These are phyloP conservation scores for Escovopsis weberi DNA, from an alignment of 2,329 filamentous ascomycete genomes.

Conservation along the genomic window DNA sequence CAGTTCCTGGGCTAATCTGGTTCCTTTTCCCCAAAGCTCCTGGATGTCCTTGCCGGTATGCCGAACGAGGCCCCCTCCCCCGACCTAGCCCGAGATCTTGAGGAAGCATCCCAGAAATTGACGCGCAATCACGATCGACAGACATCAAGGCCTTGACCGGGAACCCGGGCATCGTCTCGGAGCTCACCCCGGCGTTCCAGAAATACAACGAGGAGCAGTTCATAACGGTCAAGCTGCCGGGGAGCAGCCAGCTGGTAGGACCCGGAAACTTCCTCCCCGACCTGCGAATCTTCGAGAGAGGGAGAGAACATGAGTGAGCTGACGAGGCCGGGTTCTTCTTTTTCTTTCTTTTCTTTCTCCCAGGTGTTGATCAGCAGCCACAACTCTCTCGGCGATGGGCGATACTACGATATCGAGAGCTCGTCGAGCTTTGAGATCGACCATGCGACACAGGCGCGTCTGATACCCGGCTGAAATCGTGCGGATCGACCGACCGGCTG, in stretches of 20 bases:
- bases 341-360: background rate
- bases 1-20: conserved; percentile 13
- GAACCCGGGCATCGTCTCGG: conserved; percentile 50
- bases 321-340: too few relatives aligned
- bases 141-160: conserved; percentile 84
- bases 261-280: background rate
- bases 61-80: background rate
- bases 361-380: conserved; percentile 74
- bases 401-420: conserved; percentile 84
- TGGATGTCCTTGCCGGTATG: conserved; percentile 76
- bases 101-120: conserved; percentile 4
- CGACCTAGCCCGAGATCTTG: background rate
- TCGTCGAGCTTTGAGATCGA: conserved; percentile 82
- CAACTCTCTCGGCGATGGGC: conserved; percentile 64
- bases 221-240: conserved; percentile 75
- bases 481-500: conserved; percentile 2
- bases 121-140: conserved; percentile 21
- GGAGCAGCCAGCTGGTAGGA: conserved; percentile 48
- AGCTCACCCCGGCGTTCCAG: conserved; percentile 71
- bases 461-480: background rate
- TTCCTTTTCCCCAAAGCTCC: conserved; percentile 41
- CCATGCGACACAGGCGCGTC: conserved; percentile 57
- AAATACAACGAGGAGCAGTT: conserved; percentile 97
- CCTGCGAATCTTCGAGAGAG: conserved; percentile 5
- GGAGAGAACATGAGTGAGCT: background rate